phyloP scores from a whole-genome alignment of 352 stramenopile genomes.

The Pythium diclinum region DNA sequence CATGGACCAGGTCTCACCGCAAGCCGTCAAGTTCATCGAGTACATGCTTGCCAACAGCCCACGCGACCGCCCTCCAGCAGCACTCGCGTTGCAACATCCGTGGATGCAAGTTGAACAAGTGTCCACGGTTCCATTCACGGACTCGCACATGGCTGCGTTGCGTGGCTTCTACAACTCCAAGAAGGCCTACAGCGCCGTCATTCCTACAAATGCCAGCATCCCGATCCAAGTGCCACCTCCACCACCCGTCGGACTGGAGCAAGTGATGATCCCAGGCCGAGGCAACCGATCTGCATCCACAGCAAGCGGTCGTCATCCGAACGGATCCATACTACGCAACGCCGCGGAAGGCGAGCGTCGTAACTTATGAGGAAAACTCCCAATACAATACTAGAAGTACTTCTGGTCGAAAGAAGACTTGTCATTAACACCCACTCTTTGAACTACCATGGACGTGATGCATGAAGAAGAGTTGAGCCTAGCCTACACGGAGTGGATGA shows the following conservation, averaged over 20 bases:
- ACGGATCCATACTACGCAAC: neutral
- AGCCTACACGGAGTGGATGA: constrained; percentile 72
- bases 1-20: constrained; percentile 46
- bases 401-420: neutral
- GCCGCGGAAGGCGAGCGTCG: constrained; percentile 4
- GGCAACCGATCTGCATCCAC: constrained; percentile 12
- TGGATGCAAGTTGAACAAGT: constrained; percentile 55
- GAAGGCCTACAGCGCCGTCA: neutral
- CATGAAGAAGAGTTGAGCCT: neutral
- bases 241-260: neutral
- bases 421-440: neutral
- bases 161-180: constrained; percentile 36
- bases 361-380: constrained; percentile 3
- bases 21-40: constrained; percentile 77
- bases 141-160: constrained; percentile 47
- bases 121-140: constrained; percentile 35
- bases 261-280: neutral
- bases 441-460: constrained; percentile 1
- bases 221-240: neutral
- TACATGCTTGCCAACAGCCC: constrained; percentile 65
- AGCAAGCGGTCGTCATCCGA: constrained; percentile 2
- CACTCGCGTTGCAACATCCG: constrained; percentile 61
- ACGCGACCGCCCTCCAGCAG: constrained; percentile 54
- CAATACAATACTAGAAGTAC: neutral
- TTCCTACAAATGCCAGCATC: neutral